phyloP scores from a whole-genome alignment of 352 stramenopile genomes.

The Phytophthora citrophthora region DNA sequence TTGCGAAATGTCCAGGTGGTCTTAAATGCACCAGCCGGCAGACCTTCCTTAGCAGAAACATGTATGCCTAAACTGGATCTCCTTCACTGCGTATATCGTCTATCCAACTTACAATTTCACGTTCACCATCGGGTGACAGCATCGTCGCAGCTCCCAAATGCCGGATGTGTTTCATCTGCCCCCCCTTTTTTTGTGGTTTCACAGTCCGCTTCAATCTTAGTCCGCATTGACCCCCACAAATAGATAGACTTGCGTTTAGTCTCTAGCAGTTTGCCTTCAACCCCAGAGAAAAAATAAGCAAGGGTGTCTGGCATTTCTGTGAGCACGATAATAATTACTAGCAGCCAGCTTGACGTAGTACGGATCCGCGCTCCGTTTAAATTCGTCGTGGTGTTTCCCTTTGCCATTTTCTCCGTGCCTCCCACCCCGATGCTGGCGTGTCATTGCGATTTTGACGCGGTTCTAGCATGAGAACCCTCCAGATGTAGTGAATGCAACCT shows the following conservation, averaged over 20 bases:
- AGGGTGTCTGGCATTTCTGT: neutral
- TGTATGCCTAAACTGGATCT: slow-evolving; percentile 27
- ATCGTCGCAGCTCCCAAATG: slow-evolving; percentile 12
- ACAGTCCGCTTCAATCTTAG: neutral
- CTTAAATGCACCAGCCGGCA: slow-evolving; percentile 2
- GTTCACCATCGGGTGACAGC: slow-evolving; percentile 23
- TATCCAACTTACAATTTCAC: slow-evolving; percentile 32
- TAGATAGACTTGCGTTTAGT: slow-evolving; percentile 11
- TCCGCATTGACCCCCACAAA: slow-evolving; percentile 2
- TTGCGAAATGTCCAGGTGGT: slow-evolving; percentile 6
- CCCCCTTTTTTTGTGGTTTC: neutral
- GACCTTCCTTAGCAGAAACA: slow-evolving; percentile 17
- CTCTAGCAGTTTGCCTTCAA: neutral
- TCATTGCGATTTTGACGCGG: no score
- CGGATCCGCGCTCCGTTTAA: neutral
- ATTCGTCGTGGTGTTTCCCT: neutral
- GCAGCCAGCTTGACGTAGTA: neutral
- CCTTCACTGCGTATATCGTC: slow-evolving; percentile 23
- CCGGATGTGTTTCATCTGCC: neutral
- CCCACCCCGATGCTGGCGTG: no score
- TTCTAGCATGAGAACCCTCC: no score
- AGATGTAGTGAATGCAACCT: no score
- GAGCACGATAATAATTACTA: slow-evolving; percentile 3
- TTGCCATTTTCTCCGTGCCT: no score
- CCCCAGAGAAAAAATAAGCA: neutral